phyloP scores from a whole-genome alignment of 2,329 filamentous ascomycete species.

The Stachybotrys chlorohalonatus region DNA sequence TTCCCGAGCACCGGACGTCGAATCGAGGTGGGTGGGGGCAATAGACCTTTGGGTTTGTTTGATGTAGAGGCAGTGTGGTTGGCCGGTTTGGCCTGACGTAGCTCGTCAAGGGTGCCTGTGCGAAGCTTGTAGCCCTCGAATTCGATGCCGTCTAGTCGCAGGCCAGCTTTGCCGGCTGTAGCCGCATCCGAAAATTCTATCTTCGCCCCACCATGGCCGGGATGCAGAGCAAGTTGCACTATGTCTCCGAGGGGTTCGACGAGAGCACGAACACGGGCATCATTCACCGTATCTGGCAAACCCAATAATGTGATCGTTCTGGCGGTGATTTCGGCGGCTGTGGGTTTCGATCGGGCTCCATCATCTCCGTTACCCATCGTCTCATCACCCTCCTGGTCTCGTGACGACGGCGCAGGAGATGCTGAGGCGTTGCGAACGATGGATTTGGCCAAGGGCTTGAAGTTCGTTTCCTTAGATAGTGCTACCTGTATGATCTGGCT shows the following conservation, averaged over 20 bases:
- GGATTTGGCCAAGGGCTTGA: constrained; percentile 44
- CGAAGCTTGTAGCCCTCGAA: constrained; percentile 45
- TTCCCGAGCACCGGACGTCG: constrained; percentile 33
- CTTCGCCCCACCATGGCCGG: constrained; percentile 75
- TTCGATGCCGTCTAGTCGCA: constrained; percentile 46
- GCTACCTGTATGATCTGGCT: constrained; percentile 60
- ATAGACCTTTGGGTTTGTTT: constrained; percentile 27
- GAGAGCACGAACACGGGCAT: constrained; percentile 67
- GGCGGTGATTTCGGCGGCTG: constrained; percentile 42
- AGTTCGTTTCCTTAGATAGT: constrained; percentile 45
- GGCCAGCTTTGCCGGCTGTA: constrained; percentile 62
- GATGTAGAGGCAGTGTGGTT: constrained; percentile 20
- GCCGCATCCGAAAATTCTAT: constrained; percentile 69
- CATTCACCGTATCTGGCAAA: constrained; percentile 86
- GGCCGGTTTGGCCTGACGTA: constrained; percentile 42
- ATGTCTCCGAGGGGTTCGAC: constrained; percentile 63
- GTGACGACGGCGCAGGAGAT: constrained; percentile 25
- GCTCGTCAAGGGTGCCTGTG: constrained; percentile 44
- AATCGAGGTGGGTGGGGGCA: constrained; percentile 33
- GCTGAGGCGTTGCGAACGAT: constrained; percentile 20
- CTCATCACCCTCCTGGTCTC: constrained; percentile 27
- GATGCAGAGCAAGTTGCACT: constrained; percentile 68
- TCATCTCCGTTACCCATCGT: constrained; percentile 22
- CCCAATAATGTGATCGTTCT: constrained; percentile 77
- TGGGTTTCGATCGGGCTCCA: constrained; percentile 19